These are phyloP conservation scores for Acorus gramineus DNA, from an alignment of 106 monocot species.

Conservation along the genomic window DNA sequence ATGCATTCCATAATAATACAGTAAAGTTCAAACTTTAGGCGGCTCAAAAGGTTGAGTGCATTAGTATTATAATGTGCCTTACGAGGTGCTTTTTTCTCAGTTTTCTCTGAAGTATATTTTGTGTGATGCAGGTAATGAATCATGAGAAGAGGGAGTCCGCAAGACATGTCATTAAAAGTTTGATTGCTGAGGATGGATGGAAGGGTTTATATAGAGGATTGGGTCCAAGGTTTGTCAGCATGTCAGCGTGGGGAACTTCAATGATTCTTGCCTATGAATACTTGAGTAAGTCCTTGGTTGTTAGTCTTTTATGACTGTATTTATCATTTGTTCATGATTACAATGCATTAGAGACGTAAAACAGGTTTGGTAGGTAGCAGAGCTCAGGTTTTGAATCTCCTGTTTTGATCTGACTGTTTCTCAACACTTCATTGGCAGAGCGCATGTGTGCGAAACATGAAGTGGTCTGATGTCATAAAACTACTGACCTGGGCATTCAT, in stretches of 20 bases:
- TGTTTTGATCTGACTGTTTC: background rate
- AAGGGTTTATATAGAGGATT: conserved; percentile 82
- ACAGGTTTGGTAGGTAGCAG: too few relatives aligned
- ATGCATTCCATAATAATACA: too few relatives aligned
- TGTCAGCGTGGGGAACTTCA: conserved; percentile 76
- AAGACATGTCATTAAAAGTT: conserved; percentile 44
- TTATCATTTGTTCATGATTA: background rate
- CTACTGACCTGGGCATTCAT: too few relatives aligned
- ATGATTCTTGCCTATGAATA: conserved; percentile 87
- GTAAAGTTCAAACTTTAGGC: too few relatives aligned
- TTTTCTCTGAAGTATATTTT: background rate
- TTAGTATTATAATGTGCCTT: too few relatives aligned
- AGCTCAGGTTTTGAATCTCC: too few relatives aligned
- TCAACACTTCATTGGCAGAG: conserved; percentile 13
- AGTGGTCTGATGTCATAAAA: background rate
- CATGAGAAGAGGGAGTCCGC: conserved; percentile 32
- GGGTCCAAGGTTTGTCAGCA: conserved; percentile 78
- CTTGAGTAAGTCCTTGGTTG: conserved; percentile 44
- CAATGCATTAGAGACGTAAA: too few relatives aligned
- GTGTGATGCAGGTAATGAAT: conserved; percentile 39
- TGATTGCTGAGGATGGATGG: conserved; percentile 82
- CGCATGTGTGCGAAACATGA: conserved; percentile 17
- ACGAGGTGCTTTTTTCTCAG: background rate
- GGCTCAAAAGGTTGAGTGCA: too few relatives aligned
- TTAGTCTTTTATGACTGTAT: background rate